Conservation (phyloP, 1,139 yeast species). For the Pichia inconspicua region DNA sequence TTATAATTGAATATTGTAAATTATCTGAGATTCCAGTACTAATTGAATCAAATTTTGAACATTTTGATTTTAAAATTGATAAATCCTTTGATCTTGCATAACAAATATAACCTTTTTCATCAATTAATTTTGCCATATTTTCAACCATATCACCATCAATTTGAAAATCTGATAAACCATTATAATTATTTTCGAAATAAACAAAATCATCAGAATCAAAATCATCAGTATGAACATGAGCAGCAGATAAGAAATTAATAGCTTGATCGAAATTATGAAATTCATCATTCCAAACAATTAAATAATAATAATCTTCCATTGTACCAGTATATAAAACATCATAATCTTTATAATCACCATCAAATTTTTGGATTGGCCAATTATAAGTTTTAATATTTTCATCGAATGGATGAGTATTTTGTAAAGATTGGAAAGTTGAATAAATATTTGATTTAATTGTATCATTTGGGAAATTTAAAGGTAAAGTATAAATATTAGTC, state of each 20-base stretch:
- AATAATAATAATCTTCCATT: constrained; percentile 22
- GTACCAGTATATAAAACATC: constrained; percentile 14
- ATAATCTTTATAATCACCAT: background rate
- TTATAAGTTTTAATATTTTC: constrained; percentile 2
- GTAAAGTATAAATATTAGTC: constrained; percentile 19
- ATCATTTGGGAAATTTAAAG: constrained; percentile 3
- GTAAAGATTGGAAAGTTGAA: background rate
- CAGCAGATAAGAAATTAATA: constrained; percentile 34
- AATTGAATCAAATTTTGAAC: constrained; percentile 2
- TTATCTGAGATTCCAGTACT: background rate
- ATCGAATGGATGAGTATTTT: background rate
- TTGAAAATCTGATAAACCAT: constrained; percentile 1
- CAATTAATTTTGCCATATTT: constrained; percentile 7
- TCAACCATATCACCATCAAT: constrained; percentile 3
- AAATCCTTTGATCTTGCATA: constrained; percentile 9
- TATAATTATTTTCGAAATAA: constrained; percentile 5
- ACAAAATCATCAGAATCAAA: constrained; percentile 6
- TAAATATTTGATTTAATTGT: background rate
- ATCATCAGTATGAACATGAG: constrained; percentile 15
- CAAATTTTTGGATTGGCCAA: background rate
- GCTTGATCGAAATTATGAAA: constrained; percentile 51
- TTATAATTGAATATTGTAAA: constrained; percentile 3
- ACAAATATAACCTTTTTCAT: constrained; percentile 7
- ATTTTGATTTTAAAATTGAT: background rate
- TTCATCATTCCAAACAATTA: constrained; percentile 70